A percentile compares a stretch with the other conserved stretches of the same genome.
These are phyloP conservation scores for Gracilaria caudata DNA, from an alignment of 23 red algal species.

Conservation along the genomic window DNA sequence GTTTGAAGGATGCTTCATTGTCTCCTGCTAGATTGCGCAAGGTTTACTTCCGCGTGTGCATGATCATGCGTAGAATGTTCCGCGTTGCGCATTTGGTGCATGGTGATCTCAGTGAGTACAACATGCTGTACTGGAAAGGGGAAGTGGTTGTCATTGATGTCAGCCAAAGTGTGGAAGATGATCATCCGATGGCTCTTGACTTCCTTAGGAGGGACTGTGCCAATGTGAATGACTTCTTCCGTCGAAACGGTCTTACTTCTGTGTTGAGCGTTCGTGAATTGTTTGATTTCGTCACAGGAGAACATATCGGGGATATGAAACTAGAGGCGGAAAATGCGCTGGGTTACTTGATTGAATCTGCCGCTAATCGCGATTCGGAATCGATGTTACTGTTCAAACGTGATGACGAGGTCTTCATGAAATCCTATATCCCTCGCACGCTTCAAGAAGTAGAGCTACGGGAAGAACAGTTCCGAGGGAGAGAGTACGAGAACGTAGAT, in stretches of 20 bases:
- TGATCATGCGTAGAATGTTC: constrained; percentile 91
- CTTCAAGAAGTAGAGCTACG: constrained; percentile 55
- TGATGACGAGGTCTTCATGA: constrained; percentile 72
- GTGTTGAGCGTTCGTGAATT: constrained; percentile 56
- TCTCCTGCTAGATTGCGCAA: constrained; percentile 15
- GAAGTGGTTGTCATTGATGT: constrained; percentile 91
- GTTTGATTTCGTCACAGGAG: constrained; percentile 77
- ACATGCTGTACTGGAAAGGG: constrained; percentile 81
- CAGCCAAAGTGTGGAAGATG: constrained; percentile 91
- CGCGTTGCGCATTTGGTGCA: constrained; percentile 87
- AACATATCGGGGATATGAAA: constrained; percentile 11
- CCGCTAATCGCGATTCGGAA: constrained; percentile 19
- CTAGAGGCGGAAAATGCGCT: constrained; percentile 33
- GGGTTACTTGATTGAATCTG: constrained; percentile 34
- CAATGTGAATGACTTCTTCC: constrained; percentile 87
- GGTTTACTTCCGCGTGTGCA: constrained; percentile 71
- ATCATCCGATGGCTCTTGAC: constrained; percentile 92
- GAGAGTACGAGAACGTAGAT: constrained; percentile 21
- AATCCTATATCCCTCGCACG: constrained; percentile 64
- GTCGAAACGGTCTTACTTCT: constrained; percentile 14
- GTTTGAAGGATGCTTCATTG: constrained; percentile 71
- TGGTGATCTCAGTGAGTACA: constrained; percentile 92
- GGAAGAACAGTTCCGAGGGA: constrained; percentile 28
- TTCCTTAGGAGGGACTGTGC: constrained; percentile 92
- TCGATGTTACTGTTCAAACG: constrained; percentile 14